Evolutionary conservation across 2,329 filamentous ascomycete species (phyloP), one percentile per base, ranked within the genome.

Genomic region (Colletotrichum navitas): DNA sequence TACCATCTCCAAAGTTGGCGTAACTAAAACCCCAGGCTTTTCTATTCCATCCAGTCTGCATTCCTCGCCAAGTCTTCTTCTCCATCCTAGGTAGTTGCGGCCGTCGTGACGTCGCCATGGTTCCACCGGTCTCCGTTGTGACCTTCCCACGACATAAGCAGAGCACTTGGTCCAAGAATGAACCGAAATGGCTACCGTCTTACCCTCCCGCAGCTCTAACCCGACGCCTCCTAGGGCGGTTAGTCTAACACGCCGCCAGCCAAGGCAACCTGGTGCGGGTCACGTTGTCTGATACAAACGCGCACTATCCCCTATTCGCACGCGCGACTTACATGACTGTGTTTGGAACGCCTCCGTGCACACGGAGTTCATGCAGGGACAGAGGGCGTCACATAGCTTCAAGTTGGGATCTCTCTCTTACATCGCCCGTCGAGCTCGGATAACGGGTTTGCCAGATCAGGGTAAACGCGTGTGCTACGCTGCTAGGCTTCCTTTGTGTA

Each of bases 191-290:
- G n/a, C 16, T 26, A 3, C 24, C 24, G n/a, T 29, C 8, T 29
- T 18, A 3, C 64, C 51, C 52, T 58, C 36, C n/a, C 52, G 24
- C 43, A 47, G 34, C 52, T 47, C 21, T 69, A 60, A 36, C 34
- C 29, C 32, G 21, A 68, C 36, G 60, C 59, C 52, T 41, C 47
- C 47, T 51, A 64, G 29, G 45, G 55, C n/a, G 18, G 56, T 66
- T 62, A 45, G 66, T 66, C 67, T 66, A 51, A 71, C 65, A 71
- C 55, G 26, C 21, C 39, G 24, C 66, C 66, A 66, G 66, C 61
- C 62, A 72, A 71, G 55, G 55, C 70, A 66, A 56, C 55, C 70
- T 66, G 55, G 45, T 26, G 32, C 24, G 24, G 34, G 10, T 24
- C 34, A 18, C 39, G 18, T 26, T 49, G 24, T 41, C 32, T 69